A percentile compares a stretch with the other conserved stretches of the same genome.
phyloP scores from a whole-genome alignment of 192 early-diverging fungal genomes.

The Coemansia sp. region DNA sequence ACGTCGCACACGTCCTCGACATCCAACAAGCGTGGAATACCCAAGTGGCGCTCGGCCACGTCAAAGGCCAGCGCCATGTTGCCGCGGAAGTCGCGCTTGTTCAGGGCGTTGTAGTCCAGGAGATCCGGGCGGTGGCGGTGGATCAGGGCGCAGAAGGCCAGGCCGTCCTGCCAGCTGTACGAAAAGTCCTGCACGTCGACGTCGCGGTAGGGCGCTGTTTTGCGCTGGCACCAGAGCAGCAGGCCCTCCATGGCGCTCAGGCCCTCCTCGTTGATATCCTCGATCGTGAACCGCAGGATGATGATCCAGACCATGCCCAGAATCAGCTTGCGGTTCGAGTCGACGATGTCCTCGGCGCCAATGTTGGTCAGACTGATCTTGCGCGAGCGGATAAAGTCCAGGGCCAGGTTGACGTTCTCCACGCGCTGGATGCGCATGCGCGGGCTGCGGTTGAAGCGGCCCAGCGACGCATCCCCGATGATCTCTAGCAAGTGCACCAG shows the following conservation, averaged over 20 bases:
- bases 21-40: constrained; percentile 89
- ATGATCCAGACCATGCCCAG: constrained; percentile 97
- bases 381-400: constrained; percentile 85
- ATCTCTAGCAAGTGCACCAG: constrained; percentile 81
- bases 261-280: constrained; percentile 90
- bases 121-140: constrained; percentile 96
- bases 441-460: constrained; percentile 82
- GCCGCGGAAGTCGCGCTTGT: constrained; percentile 74
- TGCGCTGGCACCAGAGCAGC: constrained; percentile 93
- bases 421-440: constrained; percentile 90
- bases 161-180: constrained; percentile 87
- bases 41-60: constrained; percentile 82
- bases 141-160: constrained; percentile 95
- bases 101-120: constrained; percentile 78
- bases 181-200: constrained; percentile 89
- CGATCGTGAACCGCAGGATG: constrained; percentile 94
- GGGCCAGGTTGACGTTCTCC: constrained; percentile 91
- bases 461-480: constrained; percentile 84
- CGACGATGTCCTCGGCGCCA: constrained; percentile 97
- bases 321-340: constrained; percentile 84
- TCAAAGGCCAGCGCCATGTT: constrained; percentile 94
- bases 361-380: constrained; percentile 90
- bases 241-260: constrained; percentile 94
- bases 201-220: constrained; percentile 77
- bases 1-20: constrained; percentile 95